Conservation (phyloP, 257 asterid species). For the Ehretia macrophylla region DNA sequence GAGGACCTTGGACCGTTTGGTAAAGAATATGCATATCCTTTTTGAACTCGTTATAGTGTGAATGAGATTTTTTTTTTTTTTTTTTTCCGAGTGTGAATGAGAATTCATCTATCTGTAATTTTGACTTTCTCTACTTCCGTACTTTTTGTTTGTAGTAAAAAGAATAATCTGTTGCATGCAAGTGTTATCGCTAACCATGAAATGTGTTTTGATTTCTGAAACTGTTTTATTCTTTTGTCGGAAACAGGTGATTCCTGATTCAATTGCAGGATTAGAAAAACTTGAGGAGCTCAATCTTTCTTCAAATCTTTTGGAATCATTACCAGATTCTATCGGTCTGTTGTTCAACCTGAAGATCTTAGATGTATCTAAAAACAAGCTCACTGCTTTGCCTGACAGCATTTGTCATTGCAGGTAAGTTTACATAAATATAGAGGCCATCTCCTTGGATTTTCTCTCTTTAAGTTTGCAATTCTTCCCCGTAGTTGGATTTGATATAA, state of each 20-base stretch:
- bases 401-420: constrained; percentile 81
- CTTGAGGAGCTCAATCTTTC: constrained; percentile 82
- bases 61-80: too few relatives aligned
- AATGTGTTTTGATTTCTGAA: not conserved
- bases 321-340: constrained; percentile 78
- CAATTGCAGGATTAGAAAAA: constrained; percentile 63
- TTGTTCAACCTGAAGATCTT: constrained; percentile 55
- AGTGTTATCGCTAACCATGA: not conserved
- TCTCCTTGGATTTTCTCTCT: not conserved
- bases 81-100: too few relatives aligned
- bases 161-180: not conserved
- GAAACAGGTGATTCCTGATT: constrained; percentile 68
- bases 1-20: too few relatives aligned
- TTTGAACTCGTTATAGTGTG: too few relatives aligned
- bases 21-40: too few relatives aligned
- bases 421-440: not conserved
- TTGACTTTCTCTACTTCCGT: too few relatives aligned
- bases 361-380: constrained; percentile 75
- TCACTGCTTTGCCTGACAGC: constrained; percentile 73
- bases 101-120: too few relatives aligned
- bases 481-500: not conserved
- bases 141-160: too few relatives aligned
- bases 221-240: not conserved
- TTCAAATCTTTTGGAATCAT: constrained; percentile 53
- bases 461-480: not conserved